Evolutionary conservation across 257 asterid species (phyloP).

Genomic region (Plantago major): DNA sequence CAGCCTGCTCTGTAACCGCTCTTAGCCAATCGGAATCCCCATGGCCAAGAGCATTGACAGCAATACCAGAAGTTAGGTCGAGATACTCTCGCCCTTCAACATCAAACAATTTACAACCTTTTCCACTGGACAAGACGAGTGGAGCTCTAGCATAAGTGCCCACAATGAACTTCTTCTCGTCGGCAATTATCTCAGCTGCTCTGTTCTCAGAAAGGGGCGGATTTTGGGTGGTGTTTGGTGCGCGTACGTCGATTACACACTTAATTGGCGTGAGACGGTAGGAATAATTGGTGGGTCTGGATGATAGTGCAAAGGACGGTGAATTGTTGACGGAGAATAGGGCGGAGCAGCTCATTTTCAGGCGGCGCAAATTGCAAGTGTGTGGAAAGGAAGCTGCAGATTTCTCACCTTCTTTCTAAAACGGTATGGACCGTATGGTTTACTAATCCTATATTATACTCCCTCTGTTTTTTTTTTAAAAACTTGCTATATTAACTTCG

Average conservation of each 20-base stretch:
- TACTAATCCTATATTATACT: no score
- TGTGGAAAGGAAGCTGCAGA: not conserved
- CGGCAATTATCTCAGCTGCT: slow-evolving; percentile 57
- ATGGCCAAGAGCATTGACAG: slow-evolving; percentile 93
- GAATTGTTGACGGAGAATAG: not conserved
- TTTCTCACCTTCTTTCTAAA: no score
- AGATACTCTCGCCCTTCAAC: slow-evolving; percentile 83
- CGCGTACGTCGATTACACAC: slow-evolving; percentile 30
- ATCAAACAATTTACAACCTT: slow-evolving; percentile 78
- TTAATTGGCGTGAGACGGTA: slow-evolving; percentile 22
- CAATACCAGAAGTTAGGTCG: slow-evolving; percentile 82
- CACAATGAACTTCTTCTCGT: slow-evolving; percentile 62
- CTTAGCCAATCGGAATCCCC: slow-evolving; percentile 80
- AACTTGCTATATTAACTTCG: no score
- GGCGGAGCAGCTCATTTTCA: not conserved
- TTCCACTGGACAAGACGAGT: slow-evolving; percentile 66
- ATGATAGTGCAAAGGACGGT: not conserved
- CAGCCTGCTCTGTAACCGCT: slow-evolving; percentile 65
- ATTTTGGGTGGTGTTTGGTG: slow-evolving; percentile 10
- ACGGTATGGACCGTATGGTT: no score
- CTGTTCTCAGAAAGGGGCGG: slow-evolving; percentile 22
- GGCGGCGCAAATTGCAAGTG: not conserved
- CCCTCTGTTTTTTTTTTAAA: no score
- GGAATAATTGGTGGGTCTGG: not conserved
- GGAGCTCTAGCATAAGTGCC: slow-evolving; percentile 84